Base-by-base conservation (phyloP, 2,329 filamentous ascomycete species). In the Paraphoma chrysanthemicola region DNA sequence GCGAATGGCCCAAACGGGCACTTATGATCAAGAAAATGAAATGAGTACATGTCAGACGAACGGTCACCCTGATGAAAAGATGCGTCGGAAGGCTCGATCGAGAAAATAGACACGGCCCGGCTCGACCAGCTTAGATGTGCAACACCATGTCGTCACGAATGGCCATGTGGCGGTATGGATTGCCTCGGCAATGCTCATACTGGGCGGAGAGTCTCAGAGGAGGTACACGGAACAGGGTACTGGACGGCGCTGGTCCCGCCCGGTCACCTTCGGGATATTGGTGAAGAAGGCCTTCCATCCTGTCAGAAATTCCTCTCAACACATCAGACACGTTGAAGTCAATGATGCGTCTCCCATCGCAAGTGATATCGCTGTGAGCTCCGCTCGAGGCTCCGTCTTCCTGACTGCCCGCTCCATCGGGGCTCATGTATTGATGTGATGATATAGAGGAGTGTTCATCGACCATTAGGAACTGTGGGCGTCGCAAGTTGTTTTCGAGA, bases 171-270 rank as follows among this genome's bases (percentile, higher is more conserved):
- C 64, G 67, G 14, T 60, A 51, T 28, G 68, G 56, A 8, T 68
- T 44, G 10, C 72, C 71, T 36, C 71, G 68, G 49, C 69, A 72
- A 43, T 70, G 65, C 30, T 68, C 65, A 23, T 59, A 61, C 56
- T 74, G 66, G n/a, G 68, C 62, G 18, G 67, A 74, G 12, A 76
- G 55, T 8, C 70, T 64, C 31, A 76, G 62, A 2, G 72, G 73
- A 8, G 41, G 65, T 12, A 44, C 61, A 4, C 62, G 44, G 33
- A 74, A 73, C 44, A 67, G 54, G 52, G 74, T 71, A 10, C 54
- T 57, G 6, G 45, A 44, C 4, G 60, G 55, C 28, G 57, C 29
- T 10, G 31, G 33, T 28, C 7, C 49, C 23, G 46, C 28, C 9
- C 18, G 45, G 47, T 53, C 16, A 17, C 8, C 16, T 9, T 4